phyloP scores from a whole-genome alignment of 176 grass and related monocot species.

The Eragrostis curvula region DNA sequence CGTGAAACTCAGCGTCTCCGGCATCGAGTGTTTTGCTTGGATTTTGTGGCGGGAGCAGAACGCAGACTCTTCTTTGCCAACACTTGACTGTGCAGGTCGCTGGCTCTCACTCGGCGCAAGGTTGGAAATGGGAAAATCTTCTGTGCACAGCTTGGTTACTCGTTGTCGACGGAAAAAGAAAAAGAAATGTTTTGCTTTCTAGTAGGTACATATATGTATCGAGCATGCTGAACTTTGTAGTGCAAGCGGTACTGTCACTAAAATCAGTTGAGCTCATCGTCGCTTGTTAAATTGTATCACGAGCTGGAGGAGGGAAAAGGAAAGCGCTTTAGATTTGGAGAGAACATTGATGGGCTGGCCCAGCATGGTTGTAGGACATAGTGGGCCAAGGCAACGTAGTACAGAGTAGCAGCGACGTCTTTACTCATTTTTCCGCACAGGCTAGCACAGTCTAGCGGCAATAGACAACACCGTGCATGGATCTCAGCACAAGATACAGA shows the following conservation, averaged over 20 bases:
- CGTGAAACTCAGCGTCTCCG: neutral
- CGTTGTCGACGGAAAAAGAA: neutral
- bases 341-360: neutral
- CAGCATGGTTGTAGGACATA: neutral
- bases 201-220: neutral
- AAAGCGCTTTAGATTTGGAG: neutral
- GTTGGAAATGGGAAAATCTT: neutral
- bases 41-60: neutral
- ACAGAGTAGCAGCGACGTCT: too few species aligned
- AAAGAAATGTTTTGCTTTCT: neutral
- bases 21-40: neutral
- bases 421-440: too few species aligned
- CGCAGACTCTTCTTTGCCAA: neutral
- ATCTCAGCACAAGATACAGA: neutral
- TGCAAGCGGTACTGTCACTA: neutral
- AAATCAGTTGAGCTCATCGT: neutral
- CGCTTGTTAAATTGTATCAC: neutral
- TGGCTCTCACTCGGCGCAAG: neutral
- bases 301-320: neutral
- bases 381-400: neutral
- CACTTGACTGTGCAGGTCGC: neutral
- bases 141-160: too few species aligned
- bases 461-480: neutral
- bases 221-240: neutral
- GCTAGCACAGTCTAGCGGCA: too few species aligned